phyloP scores from a whole-genome alignment of 2,329 filamentous ascomycete genomes.

The Penicillium sp. region DNA sequence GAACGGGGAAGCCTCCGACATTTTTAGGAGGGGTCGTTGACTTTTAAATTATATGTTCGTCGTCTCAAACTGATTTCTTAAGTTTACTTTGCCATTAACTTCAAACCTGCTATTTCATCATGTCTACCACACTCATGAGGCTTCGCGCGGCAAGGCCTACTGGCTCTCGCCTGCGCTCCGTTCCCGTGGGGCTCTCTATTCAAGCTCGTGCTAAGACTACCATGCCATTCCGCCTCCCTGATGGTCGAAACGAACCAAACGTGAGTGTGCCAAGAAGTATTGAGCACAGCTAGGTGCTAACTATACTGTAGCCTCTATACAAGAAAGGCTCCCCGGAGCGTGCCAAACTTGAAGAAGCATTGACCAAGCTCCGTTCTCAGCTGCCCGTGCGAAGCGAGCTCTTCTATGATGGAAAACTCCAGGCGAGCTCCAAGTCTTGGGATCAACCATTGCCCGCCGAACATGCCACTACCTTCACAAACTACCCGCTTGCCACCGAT shows the following conservation, averaged over 20 bases:
- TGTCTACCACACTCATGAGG: constrained; percentile 21
- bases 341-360: constrained; percentile 30
- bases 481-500: constrained; percentile 74
- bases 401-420: constrained; percentile 29
- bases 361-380: constrained; percentile 32
- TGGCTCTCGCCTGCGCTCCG: constrained; percentile 12
- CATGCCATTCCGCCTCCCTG: constrained; percentile 31
- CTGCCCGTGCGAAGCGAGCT: constrained; percentile 33
- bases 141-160: constrained; percentile 16
- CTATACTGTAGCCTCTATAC: constrained; percentile 24
- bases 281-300: neutral
- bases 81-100: neutral
- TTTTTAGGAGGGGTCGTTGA: neutral
- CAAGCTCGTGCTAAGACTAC: constrained; percentile 27
- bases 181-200: constrained; percentile 8
- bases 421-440: constrained; percentile 22
- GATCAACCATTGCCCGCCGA: constrained; percentile 31
- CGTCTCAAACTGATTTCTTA: neutral
- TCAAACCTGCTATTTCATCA: neutral
- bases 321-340: constrained; percentile 33
- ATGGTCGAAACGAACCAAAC: constrained; percentile 37
- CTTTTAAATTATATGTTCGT: neutral
- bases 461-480: constrained; percentile 62
- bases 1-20: constrained; percentile 4
- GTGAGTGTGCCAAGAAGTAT: constrained; percentile 14